phyloP scores from a whole-genome alignment of 1,284 basidiomycete species.

The Ceratobasidium sp. region DNA sequence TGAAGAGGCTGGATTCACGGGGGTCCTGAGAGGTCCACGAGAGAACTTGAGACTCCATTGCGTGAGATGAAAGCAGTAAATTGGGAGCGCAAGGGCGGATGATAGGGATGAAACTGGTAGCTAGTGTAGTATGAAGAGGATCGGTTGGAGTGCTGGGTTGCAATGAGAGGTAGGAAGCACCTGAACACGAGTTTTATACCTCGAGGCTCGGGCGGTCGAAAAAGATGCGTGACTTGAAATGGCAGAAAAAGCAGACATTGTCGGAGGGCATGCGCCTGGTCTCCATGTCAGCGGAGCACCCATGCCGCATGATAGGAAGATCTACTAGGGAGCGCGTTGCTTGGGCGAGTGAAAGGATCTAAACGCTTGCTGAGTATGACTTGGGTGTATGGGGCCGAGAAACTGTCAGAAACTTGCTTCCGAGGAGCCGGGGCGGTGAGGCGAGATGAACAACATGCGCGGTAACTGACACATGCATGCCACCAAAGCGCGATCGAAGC shows the following conservation, averaged over 20 bases:
- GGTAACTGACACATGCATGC: slow-evolving; percentile 39
- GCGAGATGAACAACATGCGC: slow-evolving; percentile 39
- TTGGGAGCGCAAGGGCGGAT: slow-evolving; percentile 35
- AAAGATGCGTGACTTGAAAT: slow-evolving; percentile 33
- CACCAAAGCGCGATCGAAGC: slow-evolving; percentile 40
- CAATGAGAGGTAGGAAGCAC: slow-evolving; percentile 39
- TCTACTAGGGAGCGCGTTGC: slow-evolving; percentile 39
- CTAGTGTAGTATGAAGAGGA: slow-evolving; percentile 35
- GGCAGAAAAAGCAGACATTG: slow-evolving; percentile 38
- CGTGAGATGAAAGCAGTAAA: slow-evolving; percentile 36
- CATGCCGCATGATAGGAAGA: slow-evolving; percentile 40
- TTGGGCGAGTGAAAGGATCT: slow-evolving; percentile 39
- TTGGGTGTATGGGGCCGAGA: slow-evolving; percentile 37
- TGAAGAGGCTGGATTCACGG: slow-evolving; percentile 80
- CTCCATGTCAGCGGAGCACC: slow-evolving; percentile 39
- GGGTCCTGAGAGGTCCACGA: slow-evolving; percentile 86
- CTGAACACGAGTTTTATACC: slow-evolving; percentile 39
- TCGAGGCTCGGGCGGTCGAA: slow-evolving; percentile 34
- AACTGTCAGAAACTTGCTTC: slow-evolving; percentile 38
- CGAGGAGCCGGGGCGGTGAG: slow-evolving; percentile 36
- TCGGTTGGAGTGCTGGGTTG: slow-evolving; percentile 39
- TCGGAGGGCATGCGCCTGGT: slow-evolving; percentile 39
- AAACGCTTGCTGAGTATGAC: slow-evolving; percentile 31
- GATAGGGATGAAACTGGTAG: slow-evolving; percentile 38
- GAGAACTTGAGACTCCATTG: slow-evolving; percentile 55